These are phyloP conservation scores for Plasmodium yoelii DNA, from an alignment of 169 alveolate species.

Conservation along the genomic window DNA sequence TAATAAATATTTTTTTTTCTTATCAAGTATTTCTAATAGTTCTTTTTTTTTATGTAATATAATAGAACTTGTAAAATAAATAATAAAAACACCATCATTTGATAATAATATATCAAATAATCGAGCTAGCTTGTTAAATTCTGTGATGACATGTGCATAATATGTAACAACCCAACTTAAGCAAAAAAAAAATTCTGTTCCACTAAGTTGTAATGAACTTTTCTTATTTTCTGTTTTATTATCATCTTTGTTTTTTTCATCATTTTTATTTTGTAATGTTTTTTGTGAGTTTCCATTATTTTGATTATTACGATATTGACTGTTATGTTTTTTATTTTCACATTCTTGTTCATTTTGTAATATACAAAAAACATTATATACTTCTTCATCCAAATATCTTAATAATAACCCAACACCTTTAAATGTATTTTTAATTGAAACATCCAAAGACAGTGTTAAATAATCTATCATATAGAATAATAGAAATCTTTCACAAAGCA, in stretches of 20 bases:
- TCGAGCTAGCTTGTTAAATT: conserved; percentile 58
- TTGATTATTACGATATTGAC: neutral
- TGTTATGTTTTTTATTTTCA: conserved; percentile 40
- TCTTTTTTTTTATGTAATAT: conserved; percentile 48
- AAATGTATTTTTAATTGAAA: conserved; percentile 62
- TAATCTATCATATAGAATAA: conserved; percentile 73
- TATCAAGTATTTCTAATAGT: conserved; percentile 34
- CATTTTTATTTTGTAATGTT: neutral
- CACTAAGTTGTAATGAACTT: conserved; percentile 34
- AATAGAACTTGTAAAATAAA: conserved; percentile 66
- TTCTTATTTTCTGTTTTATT: neutral
- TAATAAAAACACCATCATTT: conserved; percentile 65
- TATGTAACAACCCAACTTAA: conserved; percentile 74
- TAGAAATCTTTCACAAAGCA: conserved; percentile 59
- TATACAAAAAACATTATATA: conserved; percentile 56
- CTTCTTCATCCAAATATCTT: conserved; percentile 55
- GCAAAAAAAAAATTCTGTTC: conserved; percentile 71
- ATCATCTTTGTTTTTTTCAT: neutral
- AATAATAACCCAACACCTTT: conserved; percentile 48
- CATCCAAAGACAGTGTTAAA: conserved; percentile 52
- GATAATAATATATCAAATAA: conserved; percentile 66
- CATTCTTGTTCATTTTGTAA: conserved; percentile 59
- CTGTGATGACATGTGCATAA: conserved; percentile 63
- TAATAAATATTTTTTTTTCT: conserved; percentile 20
- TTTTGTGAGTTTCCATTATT: neutral